A percentile compares a stretch with the other conserved stretches of the same genome.
phyloP scores from a whole-genome alignment of 371 early-diverging fungal genomes.

The Mortierella sp. region DNA sequence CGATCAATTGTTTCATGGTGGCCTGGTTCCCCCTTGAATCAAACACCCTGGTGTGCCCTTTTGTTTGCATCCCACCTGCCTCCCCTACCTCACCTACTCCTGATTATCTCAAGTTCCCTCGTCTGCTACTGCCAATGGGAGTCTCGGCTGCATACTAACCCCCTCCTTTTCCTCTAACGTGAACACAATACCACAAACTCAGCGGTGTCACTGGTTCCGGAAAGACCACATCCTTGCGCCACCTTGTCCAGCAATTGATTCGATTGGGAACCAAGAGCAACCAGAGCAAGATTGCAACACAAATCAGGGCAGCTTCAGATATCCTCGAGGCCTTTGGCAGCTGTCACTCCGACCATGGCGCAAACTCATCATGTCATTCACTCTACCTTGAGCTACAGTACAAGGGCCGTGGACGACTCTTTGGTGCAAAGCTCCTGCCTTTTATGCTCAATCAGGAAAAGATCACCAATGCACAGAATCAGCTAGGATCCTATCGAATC shows the following conservation, averaged over 20 bases:
- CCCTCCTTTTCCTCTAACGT: too few species aligned
- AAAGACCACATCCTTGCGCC: constrained; percentile 75
- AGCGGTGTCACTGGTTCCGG: constrained; percentile 83
- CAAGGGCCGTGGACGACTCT: constrained; percentile 78
- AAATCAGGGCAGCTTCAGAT: constrained; percentile 64
- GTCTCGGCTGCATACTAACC: too few species aligned
- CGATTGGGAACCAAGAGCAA: constrained; percentile 61
- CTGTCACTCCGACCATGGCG: constrained; percentile 67
- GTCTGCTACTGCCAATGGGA: too few species aligned
- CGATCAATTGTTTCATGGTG: too few species aligned
- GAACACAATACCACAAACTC: too few species aligned
- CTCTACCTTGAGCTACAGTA: constrained; percentile 87
- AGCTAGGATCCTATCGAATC: constrained; percentile 83
- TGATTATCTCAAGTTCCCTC: too few species aligned
- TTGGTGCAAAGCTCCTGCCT: constrained; percentile 80
- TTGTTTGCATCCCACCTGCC: too few species aligned
- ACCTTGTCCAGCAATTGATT: constrained; percentile 71
- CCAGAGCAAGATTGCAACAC: constrained; percentile 69
- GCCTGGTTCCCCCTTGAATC: too few species aligned
- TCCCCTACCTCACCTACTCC: too few species aligned
- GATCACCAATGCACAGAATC: constrained; percentile 64
- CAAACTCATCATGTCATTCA: constrained; percentile 73
- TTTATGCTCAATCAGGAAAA: constrained; percentile 85
- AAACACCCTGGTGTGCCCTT: too few species aligned
- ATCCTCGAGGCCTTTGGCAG: constrained; percentile 76